A percentile compares a stretch with the other conserved stretches of the same genome.
phyloP scores from a whole-genome alignment of 2,329 filamentous ascomycete genomes.

The Orbilia brochopaga region DNA sequence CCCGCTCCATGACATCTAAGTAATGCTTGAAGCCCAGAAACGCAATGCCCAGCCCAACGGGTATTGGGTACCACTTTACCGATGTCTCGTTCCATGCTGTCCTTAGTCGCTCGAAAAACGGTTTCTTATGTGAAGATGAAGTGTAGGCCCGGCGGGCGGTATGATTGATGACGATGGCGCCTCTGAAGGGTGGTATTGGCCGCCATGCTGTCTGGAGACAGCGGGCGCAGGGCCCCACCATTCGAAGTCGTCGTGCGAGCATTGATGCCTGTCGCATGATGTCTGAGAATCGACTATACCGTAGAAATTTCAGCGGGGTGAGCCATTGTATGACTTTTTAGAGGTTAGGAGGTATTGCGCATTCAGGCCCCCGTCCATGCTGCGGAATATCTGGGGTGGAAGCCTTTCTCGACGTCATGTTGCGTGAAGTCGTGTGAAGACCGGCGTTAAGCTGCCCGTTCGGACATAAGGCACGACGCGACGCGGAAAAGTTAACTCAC shows the following conservation, averaged over 20 bases:
- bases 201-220: constrained; percentile 4
- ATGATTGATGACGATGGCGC: background rate
- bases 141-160: background rate
- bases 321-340: constrained; percentile 16
- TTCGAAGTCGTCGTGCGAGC: constrained; percentile 15
- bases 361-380: background rate
- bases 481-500: background rate
- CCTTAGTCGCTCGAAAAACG: constrained; percentile 31
- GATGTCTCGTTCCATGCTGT: constrained; percentile 66
- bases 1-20: constrained; percentile 71
- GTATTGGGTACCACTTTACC: constrained; percentile 89
- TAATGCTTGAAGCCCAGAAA: constrained; percentile 84
- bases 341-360: background rate
- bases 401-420: background rate
- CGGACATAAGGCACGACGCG: constrained; percentile 1
- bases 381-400: background rate
- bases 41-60: constrained; percentile 80
- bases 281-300: constrained; percentile 15
- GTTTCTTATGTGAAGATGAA: constrained; percentile 15
- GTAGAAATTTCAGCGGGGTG: background rate
- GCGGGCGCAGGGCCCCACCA: constrained; percentile 20
- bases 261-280: constrained; percentile 39
- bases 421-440: background rate
- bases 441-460: background rate
- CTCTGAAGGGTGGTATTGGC: constrained; percentile 7